Base-by-base conservation (phyloP, 257 asterid species). In the Gentiana dahurica region DNA sequence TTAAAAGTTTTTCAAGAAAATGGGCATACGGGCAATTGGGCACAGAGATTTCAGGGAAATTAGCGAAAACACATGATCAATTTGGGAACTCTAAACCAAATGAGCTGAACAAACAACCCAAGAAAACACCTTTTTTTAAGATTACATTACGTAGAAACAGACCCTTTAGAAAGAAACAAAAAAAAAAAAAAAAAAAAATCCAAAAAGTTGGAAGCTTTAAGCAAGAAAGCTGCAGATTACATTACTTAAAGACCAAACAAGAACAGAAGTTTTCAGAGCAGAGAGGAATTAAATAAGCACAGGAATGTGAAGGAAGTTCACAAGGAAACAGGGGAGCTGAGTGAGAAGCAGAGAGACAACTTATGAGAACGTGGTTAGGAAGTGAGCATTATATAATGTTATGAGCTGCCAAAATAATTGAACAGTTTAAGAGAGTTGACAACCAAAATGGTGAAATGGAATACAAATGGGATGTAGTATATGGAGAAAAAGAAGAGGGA, bases 11-110 rank as follows among this genome's bases (percentile, higher is more conserved):
- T 58, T 51, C 32, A 62, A 53, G 64, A 49, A 63, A 62, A 68
- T 62, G 68, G 38, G 63, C 73, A 57, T 15, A 15, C n/a, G n/a
- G n/a, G 24, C 24, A 15, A 15, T 15, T 52, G 24, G 37, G 9
- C 49, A 2, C 36, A 52, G 32, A 11, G 47, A 36, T 55, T 41
- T 37, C 33, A 35, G 39, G 35, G 51, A 24, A 68, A 51, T 12
- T 62, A 62, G 54, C 73, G 65, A n/a, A 13, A 57, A 62, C 51
- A 58, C 73, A 61, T 55, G 68, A 62, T 10, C 50, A 56, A 54
- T 49, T 44, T 9, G n/a, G 52, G 45, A 61, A 48, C 46, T 46
- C 53, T 37, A 58, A 51, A 52, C 24, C 24, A 24, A 24, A 24
- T 24, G 24, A 24, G 24, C 24, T 24, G 24, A 24, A 24, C 24